Evolutionary conservation across 1,139 yeast genomes (phyloP), one percentile per base, ranked within the genome.

Genomic region (Magnusiomyces tetraspermus): DNA sequence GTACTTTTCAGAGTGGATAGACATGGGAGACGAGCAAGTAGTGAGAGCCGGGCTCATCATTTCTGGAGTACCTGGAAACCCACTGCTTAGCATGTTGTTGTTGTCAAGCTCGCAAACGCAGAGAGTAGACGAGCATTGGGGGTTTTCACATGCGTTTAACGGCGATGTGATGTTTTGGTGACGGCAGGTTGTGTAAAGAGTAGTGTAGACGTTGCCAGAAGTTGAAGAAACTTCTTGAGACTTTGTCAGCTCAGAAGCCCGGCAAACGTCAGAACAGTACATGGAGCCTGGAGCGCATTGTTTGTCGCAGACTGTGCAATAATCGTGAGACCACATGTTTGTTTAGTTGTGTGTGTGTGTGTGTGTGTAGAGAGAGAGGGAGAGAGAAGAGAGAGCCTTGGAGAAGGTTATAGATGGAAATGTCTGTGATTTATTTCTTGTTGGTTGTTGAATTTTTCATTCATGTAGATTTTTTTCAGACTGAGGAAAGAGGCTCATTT

Each of bases 271-370:
- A 11, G 73, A 70, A 65, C 75, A 71, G 67, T 53, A 53, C 55
- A 53, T 53, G 21, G 55, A 38, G 17, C 51, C 51, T 15, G 55
- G 53, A 31, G 55, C 45, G 51, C 55, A 53, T 58, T 70, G 72
- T 59, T 70, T 71, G 62, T 71, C 74, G 64, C 75, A 71, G 49
- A 71, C 75, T 51, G 72, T 66, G 67, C 75, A 71, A 58, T 60
- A 71, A 59, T 71, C 75, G 57, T 66, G 71, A 43, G 70, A 59
- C 74, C 75, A 71, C 67, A 67, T 69, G 44, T 49, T 21, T 38
- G 21, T 19, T 17, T 4, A 19, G n/a, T n/a, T n/a, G n/a, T n/a
- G n/a, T n/a, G n/a, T n/a, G n/a, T n/a, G n/a, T n/a, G n/a, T n/a
- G n/a, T n/a, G n/a, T n/a, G n/a, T n/a, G n/a, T n/a, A n/a, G n/a